A percentile compares a stretch with the other conserved stretches of the same genome.
Evolutionary conservation across 371 early-diverging fungal species (phyloP).

Genomic region (Mortierella sp.): DNA sequence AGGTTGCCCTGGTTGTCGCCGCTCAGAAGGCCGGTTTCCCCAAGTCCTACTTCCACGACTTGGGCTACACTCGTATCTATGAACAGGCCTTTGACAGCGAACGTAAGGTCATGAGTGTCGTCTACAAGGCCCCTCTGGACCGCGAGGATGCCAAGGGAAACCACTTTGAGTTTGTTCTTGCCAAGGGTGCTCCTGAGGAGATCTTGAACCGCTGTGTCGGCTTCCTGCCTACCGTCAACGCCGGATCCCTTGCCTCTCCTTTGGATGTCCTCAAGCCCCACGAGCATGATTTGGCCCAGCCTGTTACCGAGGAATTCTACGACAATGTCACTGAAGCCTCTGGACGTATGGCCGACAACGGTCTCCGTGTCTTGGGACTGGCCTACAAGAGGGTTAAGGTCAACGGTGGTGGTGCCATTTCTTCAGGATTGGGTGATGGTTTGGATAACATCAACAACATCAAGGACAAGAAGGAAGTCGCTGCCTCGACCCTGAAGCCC

Average conservation of each 20-base stretch:
- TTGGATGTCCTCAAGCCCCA: slow-evolving; percentile 33
- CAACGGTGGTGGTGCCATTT: slow-evolving; percentile 52
- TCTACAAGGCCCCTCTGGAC: slow-evolving; percentile 59
- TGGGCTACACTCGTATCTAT: slow-evolving; percentile 48
- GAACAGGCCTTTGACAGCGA: slow-evolving; percentile 85
- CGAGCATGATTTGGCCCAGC: slow-evolving; percentile 30
- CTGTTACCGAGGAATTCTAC: slow-evolving; percentile 74
- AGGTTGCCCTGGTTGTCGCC: slow-evolving; percentile 80
- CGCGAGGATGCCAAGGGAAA: slow-evolving; percentile 3
- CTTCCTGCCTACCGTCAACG: slow-evolving; percentile 61
- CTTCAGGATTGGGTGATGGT: slow-evolving; percentile 57
- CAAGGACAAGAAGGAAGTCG: slow-evolving; percentile 48
- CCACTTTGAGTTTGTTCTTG: slow-evolving; percentile 67
- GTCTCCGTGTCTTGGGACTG: slow-evolving; percentile 83
- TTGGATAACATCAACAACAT: slow-evolving; percentile 62
- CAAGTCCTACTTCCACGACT: slow-evolving; percentile 65
- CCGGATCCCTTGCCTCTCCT: slow-evolving; percentile 16
- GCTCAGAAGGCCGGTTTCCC: slow-evolving; percentile 79
- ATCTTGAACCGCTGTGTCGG: slow-evolving; percentile 77
- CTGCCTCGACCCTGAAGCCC: slow-evolving; percentile 32
- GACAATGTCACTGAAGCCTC: slow-evolving; percentile 76
- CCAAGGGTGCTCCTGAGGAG: slow-evolving; percentile 94
- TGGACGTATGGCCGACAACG: slow-evolving; percentile 85
- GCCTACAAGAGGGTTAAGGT: slow-evolving; percentile 66
- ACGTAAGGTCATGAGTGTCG: slow-evolving; percentile 90